Evolutionary conservation across 1,284 basidiomycete genomes (phyloP), one percentile per base, ranked within the genome.

Genomic region (Boletellus deceptivus): DNA sequence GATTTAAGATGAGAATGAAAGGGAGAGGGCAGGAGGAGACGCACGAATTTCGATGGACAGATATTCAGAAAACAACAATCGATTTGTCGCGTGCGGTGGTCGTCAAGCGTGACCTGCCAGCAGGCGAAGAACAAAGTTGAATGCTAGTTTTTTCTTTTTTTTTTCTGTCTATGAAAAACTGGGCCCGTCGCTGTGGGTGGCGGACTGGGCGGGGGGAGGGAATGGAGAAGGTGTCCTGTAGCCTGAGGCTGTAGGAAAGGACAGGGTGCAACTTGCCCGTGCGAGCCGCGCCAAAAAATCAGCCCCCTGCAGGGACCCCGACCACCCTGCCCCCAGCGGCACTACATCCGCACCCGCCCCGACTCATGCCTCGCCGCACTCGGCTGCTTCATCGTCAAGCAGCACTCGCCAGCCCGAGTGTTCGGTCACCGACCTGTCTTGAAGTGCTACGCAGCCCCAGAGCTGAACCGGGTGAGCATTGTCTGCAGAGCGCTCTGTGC

Each of bases 51-150:
- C 64, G 71, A 70, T 72, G 72, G 71, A 71, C 67, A 70, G 67
- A 66, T 67, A 63, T 62, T 65, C 71, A 55, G 65, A 64, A 56
- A 68, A 64, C 46, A 68, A 60, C 55, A 57, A 56, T 63, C 62
- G 64, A 67, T 70, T 73, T 77, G 70, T 77, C 75, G 80, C 76
- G 80, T 74, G 82, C 75, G 80, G 76, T 79, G 81, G 86, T 86
- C 85, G 84, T 86, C 78, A 86, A 81, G 78, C 81, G 78, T 80
- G 86, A 89, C 86, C 86, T 89, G 86, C 87, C 87, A 88, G 87
- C 87, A 89, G 87, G 86, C 83, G 78, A 80, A 75, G 78, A 67
- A 65, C 55, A 65, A 56, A 54, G 52, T 48, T 58, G 61, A 57
- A 59, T 56, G 56, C 53, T 46, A 44, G 51, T 48, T 63, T 61